Evolutionary conservation across 2,329 filamentous ascomycete genomes (phyloP).

Genomic region (Tolypocladium sp.): DNA sequence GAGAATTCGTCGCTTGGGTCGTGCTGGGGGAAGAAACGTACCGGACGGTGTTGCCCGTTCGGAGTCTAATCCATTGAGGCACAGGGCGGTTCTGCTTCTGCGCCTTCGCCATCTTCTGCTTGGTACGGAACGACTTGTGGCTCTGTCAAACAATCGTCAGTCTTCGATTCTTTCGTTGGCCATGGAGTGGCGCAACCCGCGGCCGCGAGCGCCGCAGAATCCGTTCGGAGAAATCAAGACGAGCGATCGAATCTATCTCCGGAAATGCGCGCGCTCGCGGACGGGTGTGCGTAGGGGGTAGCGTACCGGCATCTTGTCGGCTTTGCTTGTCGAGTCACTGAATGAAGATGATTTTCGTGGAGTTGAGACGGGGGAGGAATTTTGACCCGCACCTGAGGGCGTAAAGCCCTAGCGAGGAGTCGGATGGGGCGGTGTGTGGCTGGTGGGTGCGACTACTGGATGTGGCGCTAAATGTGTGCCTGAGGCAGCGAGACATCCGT

Average conservation of each 20-base stretch:
- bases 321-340: slow-evolving; percentile 27
- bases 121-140: slow-evolving; percentile 99
- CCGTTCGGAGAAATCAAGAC: neutral
- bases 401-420: slow-evolving; percentile 25
- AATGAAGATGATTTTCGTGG: slow-evolving; percentile 22
- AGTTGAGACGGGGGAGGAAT: slow-evolving; percentile 21
- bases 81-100: slow-evolving; percentile 99
- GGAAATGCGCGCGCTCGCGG: slow-evolving; percentile 1
- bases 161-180: neutral
- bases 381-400: slow-evolving; percentile 23
- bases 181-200: neutral
- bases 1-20: neutral
- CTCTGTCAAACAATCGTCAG: slow-evolving; percentile 44
- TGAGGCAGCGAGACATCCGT: slow-evolving; percentile 5
- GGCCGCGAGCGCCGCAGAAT: neutral
- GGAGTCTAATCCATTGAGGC: slow-evolving; percentile 98
- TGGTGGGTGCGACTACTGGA: no score
- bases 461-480: slow-evolving; percentile 1
- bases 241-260: neutral
- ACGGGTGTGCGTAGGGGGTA: slow-evolving; percentile 6
- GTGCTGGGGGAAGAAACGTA: slow-evolving; percentile 44
- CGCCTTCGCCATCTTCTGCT: slow-evolving; percentile 99
- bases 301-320: slow-evolving; percentile 33
- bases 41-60: slow-evolving; percentile 99
- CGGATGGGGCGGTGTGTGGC: slow-evolving; percentile 7